phyloP scores from a whole-genome alignment of 345 rosid species.

The Eucalyptus tenuipes region DNA sequence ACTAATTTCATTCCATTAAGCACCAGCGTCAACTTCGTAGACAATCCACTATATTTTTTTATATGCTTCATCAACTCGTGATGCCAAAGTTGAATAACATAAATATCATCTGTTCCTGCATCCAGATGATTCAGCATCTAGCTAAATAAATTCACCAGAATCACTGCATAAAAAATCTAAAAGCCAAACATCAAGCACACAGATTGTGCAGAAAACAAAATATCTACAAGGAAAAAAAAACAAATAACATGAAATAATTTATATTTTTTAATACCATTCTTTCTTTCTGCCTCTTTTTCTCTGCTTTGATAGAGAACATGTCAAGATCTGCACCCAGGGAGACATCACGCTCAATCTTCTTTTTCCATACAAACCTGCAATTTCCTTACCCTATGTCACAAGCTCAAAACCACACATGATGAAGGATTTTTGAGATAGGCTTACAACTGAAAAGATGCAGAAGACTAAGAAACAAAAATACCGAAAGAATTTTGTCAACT shows the following conservation, averaged over 20 bases:
- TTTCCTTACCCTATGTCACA: not conserved
- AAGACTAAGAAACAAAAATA: not conserved
- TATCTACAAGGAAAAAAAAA: not conserved
- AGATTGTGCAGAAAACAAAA: not conserved
- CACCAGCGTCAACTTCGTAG: not conserved
- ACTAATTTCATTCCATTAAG: not conserved
- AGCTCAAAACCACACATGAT: not conserved
- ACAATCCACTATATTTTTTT: not conserved
- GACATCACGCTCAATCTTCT: slow-evolving; percentile 89
- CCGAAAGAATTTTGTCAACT: not conserved
- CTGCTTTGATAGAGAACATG: slow-evolving; percentile 63
- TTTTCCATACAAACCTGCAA: slow-evolving; percentile 87
- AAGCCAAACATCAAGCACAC: not conserved
- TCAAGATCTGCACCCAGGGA: slow-evolving; percentile 54
- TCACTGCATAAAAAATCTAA: not conserved
- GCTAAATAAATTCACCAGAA: not conserved
- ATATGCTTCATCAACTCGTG: not conserved
- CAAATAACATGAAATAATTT: not conserved
- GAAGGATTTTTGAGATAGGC: not conserved
- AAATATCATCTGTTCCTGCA: not conserved
- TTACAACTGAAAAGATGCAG: not conserved
- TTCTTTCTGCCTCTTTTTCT: slow-evolving; percentile 70
- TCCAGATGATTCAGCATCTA: not conserved
- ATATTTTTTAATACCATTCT: slow-evolving; percentile 45
- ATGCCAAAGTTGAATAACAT: not conserved